phyloP scores from a whole-genome alignment of 148 eudicot genomes.

The Pharnaceum exiguum region DNA sequence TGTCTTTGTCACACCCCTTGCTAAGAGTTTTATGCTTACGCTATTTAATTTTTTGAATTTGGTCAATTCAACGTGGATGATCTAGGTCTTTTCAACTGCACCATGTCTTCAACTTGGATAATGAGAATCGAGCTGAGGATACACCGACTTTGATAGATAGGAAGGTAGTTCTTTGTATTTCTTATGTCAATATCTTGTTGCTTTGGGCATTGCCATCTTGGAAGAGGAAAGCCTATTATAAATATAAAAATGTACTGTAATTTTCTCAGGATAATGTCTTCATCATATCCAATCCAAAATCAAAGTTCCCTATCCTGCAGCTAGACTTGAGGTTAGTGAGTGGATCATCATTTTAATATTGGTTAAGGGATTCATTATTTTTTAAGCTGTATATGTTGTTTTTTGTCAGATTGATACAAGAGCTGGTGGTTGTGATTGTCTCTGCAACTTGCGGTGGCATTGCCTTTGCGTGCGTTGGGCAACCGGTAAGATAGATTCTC shows the following conservation, averaged over 20 bases:
- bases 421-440: slow-evolving; percentile 92
- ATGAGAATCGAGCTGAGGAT: slow-evolving; percentile 79
- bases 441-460: slow-evolving; percentile 99
- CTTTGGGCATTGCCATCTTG: neutral
- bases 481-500: slow-evolving; percentile 61
- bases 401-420: slow-evolving; percentile 79
- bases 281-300: slow-evolving; percentile 90
- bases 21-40: neutral
- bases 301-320: slow-evolving; percentile 88
- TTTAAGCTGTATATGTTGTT: slow-evolving; percentile 16
- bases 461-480: slow-evolving; percentile 98
- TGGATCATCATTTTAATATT: neutral
- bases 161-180: slow-evolving; percentile 44
- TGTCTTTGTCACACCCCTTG: neutral
- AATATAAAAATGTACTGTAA: slow-evolving; percentile 12
- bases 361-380: neutral
- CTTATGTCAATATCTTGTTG: neutral
- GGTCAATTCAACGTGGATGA: slow-evolving; percentile 14
- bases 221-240: neutral
- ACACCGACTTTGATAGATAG: slow-evolving; percentile 86
- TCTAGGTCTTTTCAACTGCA: slow-evolving; percentile 85
- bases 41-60: neutral
- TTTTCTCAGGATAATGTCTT: slow-evolving; percentile 82
- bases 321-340: slow-evolving; percentile 71
- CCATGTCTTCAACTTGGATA: slow-evolving; percentile 82